phyloP scores from a whole-genome alignment of 495 filamentous ascomycete species.

The Pyronema domesticum region DNA sequence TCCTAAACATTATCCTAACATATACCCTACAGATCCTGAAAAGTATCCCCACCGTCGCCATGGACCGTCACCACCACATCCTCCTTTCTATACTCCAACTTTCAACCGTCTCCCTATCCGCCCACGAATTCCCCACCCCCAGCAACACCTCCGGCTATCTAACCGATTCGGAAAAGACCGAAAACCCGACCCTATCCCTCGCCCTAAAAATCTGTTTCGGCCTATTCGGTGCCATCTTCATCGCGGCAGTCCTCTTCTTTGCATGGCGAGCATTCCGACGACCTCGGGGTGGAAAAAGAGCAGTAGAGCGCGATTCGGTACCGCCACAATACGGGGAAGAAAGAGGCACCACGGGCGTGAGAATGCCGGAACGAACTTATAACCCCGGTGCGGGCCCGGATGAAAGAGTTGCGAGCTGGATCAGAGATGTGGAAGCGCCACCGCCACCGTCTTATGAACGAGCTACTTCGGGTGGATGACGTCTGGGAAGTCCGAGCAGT shows the following conservation, averaged over 20 bases:
- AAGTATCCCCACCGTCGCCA: neutral
- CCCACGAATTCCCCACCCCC: neutral
- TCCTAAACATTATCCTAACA: neutral
- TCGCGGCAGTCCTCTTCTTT: neutral
- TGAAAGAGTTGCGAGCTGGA: neutral
- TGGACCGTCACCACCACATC: neutral
- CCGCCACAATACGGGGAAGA: no score
- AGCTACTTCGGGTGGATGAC: no score
- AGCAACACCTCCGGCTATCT: neutral
- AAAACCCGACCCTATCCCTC: conserved; percentile 1
- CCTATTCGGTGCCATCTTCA: neutral
- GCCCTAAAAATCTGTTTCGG: conserved; percentile 1
- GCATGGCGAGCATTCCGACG: neutral
- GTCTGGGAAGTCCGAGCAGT: no score
- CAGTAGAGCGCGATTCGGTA: neutral
- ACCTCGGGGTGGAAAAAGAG: neutral
- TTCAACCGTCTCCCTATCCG: neutral
- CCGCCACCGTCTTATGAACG: neutral
- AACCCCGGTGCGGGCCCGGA: neutral
- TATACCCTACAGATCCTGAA: neutral
- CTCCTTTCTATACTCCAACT: neutral
- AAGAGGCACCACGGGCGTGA: neutral
- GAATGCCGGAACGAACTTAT: neutral
- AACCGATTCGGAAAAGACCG: neutral
- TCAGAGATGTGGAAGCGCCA: neutral